phyloP scores from a whole-genome alignment of 805 yeast genomes.

The Kazachstania viticola region DNA sequence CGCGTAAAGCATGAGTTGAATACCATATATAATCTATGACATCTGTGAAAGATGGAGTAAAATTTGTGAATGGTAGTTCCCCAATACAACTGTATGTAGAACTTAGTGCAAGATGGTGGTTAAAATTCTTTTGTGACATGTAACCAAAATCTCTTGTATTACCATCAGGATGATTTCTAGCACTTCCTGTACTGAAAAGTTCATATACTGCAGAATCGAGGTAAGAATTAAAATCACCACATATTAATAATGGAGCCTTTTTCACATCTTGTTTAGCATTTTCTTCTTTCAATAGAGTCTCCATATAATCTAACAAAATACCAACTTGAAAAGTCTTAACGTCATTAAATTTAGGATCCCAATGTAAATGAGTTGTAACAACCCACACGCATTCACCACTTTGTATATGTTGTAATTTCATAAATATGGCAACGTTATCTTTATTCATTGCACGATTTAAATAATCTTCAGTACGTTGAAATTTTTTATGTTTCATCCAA shows the following conservation, averaged over 20 bases:
- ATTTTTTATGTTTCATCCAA: constrained; percentile 71
- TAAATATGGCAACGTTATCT: constrained; percentile 80
- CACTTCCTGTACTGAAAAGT: constrained; percentile 69
- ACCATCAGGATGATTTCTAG: constrained; percentile 69
- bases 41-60: constrained; percentile 86
- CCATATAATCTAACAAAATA: constrained; percentile 78
- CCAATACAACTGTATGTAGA: constrained; percentile 78
- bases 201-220: constrained; percentile 85
- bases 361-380: constrained; percentile 90
- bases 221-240: constrained; percentile 94
- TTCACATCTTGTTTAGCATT: constrained; percentile 38
- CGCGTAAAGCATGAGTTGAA: constrained; percentile 67
- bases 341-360: constrained; percentile 96
- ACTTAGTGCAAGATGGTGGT: constrained; percentile 68
- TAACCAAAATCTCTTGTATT: constrained; percentile 83
- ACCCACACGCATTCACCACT: constrained; percentile 64
- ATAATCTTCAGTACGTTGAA: constrained; percentile 86
- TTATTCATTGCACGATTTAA: constrained; percentile 93
- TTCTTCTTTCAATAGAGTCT: constrained; percentile 42
- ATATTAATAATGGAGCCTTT: constrained; percentile 65
- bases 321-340: constrained; percentile 95
- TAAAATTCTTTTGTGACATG: constrained; percentile 80
- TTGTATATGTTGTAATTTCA: constrained; percentile 58
- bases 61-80: constrained; percentile 89
- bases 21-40: constrained; percentile 95